These are phyloP conservation scores for Aspergillus calidoustus DNA, from an alignment of 2,329 filamentous ascomycete genomes.

Conservation along the genomic window DNA sequence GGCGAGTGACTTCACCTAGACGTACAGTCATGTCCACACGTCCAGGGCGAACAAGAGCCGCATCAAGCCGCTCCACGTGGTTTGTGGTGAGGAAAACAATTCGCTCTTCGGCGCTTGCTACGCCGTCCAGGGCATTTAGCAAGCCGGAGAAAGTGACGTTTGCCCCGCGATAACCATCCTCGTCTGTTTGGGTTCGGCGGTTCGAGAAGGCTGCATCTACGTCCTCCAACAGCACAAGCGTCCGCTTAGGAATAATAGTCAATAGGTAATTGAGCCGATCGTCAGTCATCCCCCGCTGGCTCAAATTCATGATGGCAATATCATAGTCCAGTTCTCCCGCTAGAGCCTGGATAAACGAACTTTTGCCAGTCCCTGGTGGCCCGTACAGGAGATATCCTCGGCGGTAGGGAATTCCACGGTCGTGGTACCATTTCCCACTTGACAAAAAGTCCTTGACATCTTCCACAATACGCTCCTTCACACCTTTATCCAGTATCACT, in stretches of 20 bases:
- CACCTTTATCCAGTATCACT: slow-evolving; percentile 81
- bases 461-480: slow-evolving; percentile 78
- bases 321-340: slow-evolving; percentile 92
- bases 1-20: slow-evolving; percentile 83
- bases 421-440: slow-evolving; percentile 84
- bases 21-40: slow-evolving; percentile 91
- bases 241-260: slow-evolving; percentile 81
- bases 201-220: slow-evolving; percentile 90
- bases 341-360: slow-evolving; percentile 92
- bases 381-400: slow-evolving; percentile 88
- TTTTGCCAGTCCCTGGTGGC: slow-evolving; percentile 90
- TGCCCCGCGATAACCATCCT: slow-evolving; percentile 82
- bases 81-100: slow-evolving; percentile 96
- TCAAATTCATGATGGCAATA: slow-evolving; percentile 90
- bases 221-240: slow-evolving; percentile 83
- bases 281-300: slow-evolving; percentile 86
- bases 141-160: slow-evolving; percentile 94
- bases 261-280: slow-evolving; percentile 85
- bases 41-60: slow-evolving; percentile 86
- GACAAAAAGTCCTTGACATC: slow-evolving; percentile 83
- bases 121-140: slow-evolving; percentile 82
- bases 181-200: slow-evolving; percentile 69
- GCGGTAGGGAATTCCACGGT: slow-evolving; percentile 92
- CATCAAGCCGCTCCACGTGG: slow-evolving; percentile 85
- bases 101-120: slow-evolving; percentile 93